Conservation (phyloP, 495 filamentous ascomycete species). For the Penicillium daleae region DNA sequence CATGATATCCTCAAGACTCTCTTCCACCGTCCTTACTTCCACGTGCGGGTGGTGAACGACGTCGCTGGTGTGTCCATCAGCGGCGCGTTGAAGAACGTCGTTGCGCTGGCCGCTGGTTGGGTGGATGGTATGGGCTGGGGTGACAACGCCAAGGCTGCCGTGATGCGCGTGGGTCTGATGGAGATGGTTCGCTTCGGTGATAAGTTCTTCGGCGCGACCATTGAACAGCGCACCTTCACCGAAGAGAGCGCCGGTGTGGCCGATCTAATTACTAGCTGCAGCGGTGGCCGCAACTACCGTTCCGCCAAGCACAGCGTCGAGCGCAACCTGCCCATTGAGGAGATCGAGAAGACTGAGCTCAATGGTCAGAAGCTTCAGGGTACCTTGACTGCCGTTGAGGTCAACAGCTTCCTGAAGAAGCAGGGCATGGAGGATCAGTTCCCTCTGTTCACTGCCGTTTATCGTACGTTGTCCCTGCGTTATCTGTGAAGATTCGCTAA, state of each 20-base stretch:
- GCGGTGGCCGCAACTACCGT: slow-evolving; percentile 88
- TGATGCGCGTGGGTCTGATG: slow-evolving; percentile 92
- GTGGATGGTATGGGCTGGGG: slow-evolving; percentile 97
- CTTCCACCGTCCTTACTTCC: slow-evolving; percentile 97
- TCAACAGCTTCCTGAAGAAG: slow-evolving; percentile 82
- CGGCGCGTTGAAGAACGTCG: slow-evolving; percentile 96
- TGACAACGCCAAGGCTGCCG: slow-evolving; percentile 94
- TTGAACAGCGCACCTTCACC: slow-evolving; percentile 83
- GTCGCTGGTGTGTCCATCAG: slow-evolving; percentile 95
- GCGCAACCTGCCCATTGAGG: slow-evolving; percentile 75
- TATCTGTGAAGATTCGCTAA: slow-evolving; percentile 19
- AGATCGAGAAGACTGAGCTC: slow-evolving; percentile 85
- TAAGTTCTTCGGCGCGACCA: slow-evolving; percentile 83
- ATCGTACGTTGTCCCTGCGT: slow-evolving; percentile 45
- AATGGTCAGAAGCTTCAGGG: slow-evolving; percentile 98
- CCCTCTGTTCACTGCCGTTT: slow-evolving; percentile 87
- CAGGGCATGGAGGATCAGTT: slow-evolving; percentile 79
- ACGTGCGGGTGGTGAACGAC: slow-evolving; percentile 87
- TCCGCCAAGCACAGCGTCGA: slow-evolving; percentile 89
- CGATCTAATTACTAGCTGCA: slow-evolving; percentile 93
- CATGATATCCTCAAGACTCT: slow-evolving; percentile 78
- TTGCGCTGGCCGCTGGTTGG: slow-evolving; percentile 92
- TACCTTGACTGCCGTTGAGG: slow-evolving; percentile 86
- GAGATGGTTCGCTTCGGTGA: slow-evolving; percentile 96
- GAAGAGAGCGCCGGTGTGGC: slow-evolving; percentile 96